Percentiles rank a stretch among this genome's conserved stretches.
Conservation (phyloP, 2,329 filamentous ascomycete species). For the Coleophoma eucalyptorum region DNA sequence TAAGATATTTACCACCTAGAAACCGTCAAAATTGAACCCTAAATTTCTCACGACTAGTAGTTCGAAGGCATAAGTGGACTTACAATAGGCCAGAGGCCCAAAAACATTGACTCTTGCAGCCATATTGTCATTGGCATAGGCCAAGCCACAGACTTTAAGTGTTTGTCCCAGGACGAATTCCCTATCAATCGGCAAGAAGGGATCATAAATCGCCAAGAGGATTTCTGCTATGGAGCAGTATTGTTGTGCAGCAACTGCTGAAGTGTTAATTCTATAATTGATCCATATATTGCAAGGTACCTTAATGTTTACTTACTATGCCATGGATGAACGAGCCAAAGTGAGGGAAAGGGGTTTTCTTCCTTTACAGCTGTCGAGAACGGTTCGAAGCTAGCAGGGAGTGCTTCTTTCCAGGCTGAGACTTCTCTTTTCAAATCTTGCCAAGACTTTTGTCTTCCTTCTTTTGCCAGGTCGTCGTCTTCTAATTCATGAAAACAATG, state of each 20-base stretch:
- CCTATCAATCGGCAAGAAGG: background rate
- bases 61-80: constrained; percentile 10
- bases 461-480: constrained; percentile 6
- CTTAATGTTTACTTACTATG: constrained; percentile 31
- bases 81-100: constrained; percentile 43
- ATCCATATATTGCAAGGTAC: background rate
- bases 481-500: constrained; percentile 25
- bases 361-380: constrained; percentile 25
- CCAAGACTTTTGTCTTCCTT: background rate
- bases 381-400: constrained; percentile 29
- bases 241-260: constrained; percentile 36
- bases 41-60: background rate
- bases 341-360: constrained; percentile 27
- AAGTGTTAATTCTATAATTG: background rate
- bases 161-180: constrained; percentile 31
- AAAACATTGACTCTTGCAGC: constrained; percentile 44
- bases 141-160: constrained; percentile 37
- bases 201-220: constrained; percentile 8
- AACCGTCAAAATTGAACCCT: background rate
- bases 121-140: constrained; percentile 37
- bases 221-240: constrained; percentile 33
- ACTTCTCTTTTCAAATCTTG: constrained; percentile 13
- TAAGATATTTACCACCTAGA: constrained; percentile 30
- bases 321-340: constrained; percentile 37
- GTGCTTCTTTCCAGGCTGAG: constrained; percentile 24